A percentile compares a stretch with the other conserved stretches of the same genome.
Conservation (phyloP, 495 filamentous ascomycete species). For the Lepraria neglecta region DNA sequence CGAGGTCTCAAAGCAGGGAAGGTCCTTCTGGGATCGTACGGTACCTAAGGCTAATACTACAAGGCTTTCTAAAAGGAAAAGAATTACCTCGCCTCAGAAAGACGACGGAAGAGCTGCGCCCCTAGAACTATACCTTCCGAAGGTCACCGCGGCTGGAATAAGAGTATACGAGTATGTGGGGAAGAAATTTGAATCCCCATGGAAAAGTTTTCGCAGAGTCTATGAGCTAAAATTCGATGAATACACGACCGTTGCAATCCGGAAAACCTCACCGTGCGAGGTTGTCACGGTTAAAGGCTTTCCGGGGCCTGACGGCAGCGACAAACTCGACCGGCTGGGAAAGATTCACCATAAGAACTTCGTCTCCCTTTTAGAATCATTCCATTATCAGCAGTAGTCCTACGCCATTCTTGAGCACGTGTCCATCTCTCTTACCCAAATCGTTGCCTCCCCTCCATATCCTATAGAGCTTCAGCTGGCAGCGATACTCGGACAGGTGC, state of each 20-base stretch:
- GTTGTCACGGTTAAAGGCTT: neutral
- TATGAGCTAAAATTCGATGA: neutral
- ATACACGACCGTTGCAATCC: neutral
- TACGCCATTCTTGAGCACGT: slow-evolving; percentile 28
- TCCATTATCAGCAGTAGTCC: slow-evolving; percentile 17
- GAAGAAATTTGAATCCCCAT: neutral
- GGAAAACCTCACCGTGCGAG: neutral
- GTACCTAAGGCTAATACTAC: neutral
- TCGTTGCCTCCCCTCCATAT: slow-evolving; percentile 25
- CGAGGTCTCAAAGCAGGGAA: neutral
- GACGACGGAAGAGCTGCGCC: neutral
- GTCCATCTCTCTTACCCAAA: slow-evolving; percentile 26
- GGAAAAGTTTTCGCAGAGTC: neutral
- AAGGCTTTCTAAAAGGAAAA: neutral
- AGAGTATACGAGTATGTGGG: neutral
- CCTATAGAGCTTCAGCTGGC: slow-evolving; percentile 29
- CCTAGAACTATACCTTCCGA: neutral
- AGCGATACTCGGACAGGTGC: slow-evolving; percentile 31
- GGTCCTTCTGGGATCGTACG: neutral
- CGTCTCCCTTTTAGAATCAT: slow-evolving; percentile 22
- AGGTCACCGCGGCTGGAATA: neutral
- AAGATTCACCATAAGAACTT: slow-evolving; percentile 22
- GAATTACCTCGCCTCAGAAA: neutral
- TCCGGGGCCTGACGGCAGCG: neutral
- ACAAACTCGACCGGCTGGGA: neutral